Evolutionary conservation across 768 basidiomycete species (phyloP).

Genomic region (Cyclocybe aegerita): DNA sequence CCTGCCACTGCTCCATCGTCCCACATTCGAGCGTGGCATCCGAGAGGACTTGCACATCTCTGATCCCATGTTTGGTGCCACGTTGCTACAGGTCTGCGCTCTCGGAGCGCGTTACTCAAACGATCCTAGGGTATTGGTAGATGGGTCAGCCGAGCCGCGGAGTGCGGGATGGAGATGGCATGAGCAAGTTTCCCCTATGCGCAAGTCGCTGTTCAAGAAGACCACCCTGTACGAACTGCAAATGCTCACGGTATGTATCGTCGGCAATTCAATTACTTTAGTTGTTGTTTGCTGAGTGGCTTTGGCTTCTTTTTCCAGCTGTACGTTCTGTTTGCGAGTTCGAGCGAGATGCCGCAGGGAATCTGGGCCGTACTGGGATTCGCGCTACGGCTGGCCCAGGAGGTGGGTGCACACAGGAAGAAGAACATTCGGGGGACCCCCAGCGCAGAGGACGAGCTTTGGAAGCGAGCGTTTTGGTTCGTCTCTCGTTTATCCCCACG

Average conservation of each 20-base stretch:
- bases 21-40: slow-evolving; percentile 59
- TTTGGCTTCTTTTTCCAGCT: slow-evolving; percentile 32
- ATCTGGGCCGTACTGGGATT: slow-evolving; percentile 65
- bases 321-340: slow-evolving; percentile 45
- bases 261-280: not conserved
- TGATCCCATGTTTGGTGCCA: slow-evolving; percentile 49
- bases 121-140: slow-evolving; percentile 61
- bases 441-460: slow-evolving; percentile 65
- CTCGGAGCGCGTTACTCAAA: slow-evolving; percentile 58
- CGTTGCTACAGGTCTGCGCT: slow-evolving; percentile 65
- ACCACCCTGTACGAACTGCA: slow-evolving; percentile 76
- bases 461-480: slow-evolving; percentile 70
- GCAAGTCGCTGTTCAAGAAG: slow-evolving; percentile 55
- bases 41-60: slow-evolving; percentile 46
- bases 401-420: slow-evolving; percentile 67
- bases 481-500: not conserved
- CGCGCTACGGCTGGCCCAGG: slow-evolving; percentile 71
- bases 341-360: slow-evolving; percentile 48
- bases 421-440: slow-evolving; percentile 32
- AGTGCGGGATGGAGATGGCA: slow-evolving; percentile 67
- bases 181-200: slow-evolving; percentile 61
- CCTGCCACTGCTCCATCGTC: slow-evolving; percentile 71
- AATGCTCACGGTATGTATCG: slow-evolving; percentile 50
- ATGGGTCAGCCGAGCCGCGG: slow-evolving; percentile 38
- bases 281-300: not conserved